Percentiles rank a stretch among this genome's conserved stretches.
Conservation (phyloP, 805 yeast species). For the Brettanomyces anomalus region DNA sequence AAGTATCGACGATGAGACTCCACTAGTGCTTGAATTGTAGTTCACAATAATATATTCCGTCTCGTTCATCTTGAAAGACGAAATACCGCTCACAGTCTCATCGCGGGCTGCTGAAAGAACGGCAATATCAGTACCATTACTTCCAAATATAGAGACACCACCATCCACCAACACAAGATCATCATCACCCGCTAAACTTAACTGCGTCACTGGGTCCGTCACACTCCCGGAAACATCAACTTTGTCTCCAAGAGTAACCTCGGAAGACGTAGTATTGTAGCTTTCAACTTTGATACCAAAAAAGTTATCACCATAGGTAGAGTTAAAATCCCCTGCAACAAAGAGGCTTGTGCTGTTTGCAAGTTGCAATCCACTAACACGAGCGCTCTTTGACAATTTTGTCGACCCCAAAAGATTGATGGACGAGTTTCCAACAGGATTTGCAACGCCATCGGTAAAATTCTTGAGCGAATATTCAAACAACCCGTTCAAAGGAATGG, state of each 20-base stretch:
- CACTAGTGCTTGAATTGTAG: conserved; percentile 9
- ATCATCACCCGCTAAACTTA: conserved; percentile 18
- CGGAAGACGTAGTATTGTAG: conserved; percentile 11
- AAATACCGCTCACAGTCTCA: no score
- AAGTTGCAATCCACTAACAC: conserved; percentile 26
- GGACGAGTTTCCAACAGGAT: conserved; percentile 39
- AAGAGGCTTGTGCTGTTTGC: conserved; percentile 27
- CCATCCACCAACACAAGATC: conserved; percentile 38
- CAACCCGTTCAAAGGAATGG: conserved; percentile 54
- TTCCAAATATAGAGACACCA: no score
- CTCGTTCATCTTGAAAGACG: conserved; percentile 24
- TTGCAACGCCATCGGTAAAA: conserved; percentile 33
- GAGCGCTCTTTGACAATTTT: conserved; percentile 29
- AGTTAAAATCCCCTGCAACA: conserved; percentile 42
- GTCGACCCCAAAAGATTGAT: conserved; percentile 31
- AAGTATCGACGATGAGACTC: conserved; percentile 9
- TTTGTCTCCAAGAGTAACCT: conserved; percentile 4
- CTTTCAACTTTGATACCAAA: conserved; percentile 22
- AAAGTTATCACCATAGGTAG: conserved; percentile 30
- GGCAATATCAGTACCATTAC: no score
- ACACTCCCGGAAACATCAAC: conserved; percentile 28
- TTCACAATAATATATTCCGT: conserved; percentile 35
- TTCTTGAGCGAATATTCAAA: conserved; percentile 75
- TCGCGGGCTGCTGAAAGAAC: no score
- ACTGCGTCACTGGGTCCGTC: conserved; percentile 28